Base-by-base conservation (phyloP, 2,329 filamentous ascomycete species). In the Trematosphaeria pertusa region DNA sequence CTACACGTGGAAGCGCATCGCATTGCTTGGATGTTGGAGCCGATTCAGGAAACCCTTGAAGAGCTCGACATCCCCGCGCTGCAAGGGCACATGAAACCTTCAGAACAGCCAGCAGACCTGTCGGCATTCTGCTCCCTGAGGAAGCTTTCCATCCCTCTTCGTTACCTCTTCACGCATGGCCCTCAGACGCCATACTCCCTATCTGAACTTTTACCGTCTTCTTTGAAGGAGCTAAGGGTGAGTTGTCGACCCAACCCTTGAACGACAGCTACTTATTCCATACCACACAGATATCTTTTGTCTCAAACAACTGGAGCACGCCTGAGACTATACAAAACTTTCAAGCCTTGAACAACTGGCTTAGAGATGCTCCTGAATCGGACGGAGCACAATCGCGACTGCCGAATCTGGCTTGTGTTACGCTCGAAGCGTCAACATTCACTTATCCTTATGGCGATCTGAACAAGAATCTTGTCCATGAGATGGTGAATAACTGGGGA, bases 11-110 rank as follows among this genome's bases (percentile, higher is more conserved):
- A 22, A 17, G 34, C 38, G 5, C 6, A 22, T 14, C 24, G 19
- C 4, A 12, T 48, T n/a, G 20, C 14, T 10, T n/a, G 4, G 21
- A n/a, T 48, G n/a, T 11, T 48, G 4, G 28, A 48, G 17, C 35
- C 46, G 2, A 21, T 43, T 12, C n/a, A 37, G 17, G 14, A 48
- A 11, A 35, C 40, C 10, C 17, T 48, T 10, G 39, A 48, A 33
- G 39, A 43, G 22, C 33, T 48, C 3, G n/a, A n/a, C 6, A 26
- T 48, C 3, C 26, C 33, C 5, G 26, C n/a, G 18, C 15, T n/a
- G 21, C 21, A 22, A 11, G 21, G 31, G 17, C 7, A 9, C 3
- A 20, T 38, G n/a, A 6, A 9, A 21, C 14, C 39, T 7, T 6
- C 35, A 10, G 10, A 14, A 17, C 31, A 20, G 6, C 11, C 22